A percentile compares a stretch with the other conserved stretches of the same genome.
Evolutionary conservation across 805 yeast genomes (phyloP).

Genomic region (Kluyveromyces aestuarii): DNA sequence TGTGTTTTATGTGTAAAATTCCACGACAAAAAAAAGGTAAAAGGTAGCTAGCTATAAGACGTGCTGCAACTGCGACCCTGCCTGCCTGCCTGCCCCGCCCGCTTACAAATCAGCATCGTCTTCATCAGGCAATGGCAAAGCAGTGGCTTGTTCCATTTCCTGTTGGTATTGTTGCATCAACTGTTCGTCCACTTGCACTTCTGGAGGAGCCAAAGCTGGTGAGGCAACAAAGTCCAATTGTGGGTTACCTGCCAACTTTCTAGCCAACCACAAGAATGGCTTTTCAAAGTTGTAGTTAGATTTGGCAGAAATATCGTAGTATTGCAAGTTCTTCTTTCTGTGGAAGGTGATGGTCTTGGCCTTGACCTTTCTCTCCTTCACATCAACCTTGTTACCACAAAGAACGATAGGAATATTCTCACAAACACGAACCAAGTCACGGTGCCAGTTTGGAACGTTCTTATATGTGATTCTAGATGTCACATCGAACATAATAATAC

Average conservation of each 20-base stretch:
- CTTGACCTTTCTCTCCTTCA: slow-evolving; percentile 98
- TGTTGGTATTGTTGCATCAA: slow-evolving; percentile 98
- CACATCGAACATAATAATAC: slow-evolving; percentile 99
- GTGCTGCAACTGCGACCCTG: slow-evolving; percentile 1
- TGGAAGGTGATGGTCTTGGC: slow-evolving; percentile 99
- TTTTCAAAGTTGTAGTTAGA: slow-evolving; percentile 99
- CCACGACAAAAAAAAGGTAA: not conserved
- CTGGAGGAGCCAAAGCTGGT: slow-evolving; percentile 99
- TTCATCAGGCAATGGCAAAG: slow-evolving; percentile 99
- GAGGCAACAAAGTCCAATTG: slow-evolving; percentile 97
- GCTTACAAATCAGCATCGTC: slow-evolving; percentile 96
- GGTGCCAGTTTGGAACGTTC: slow-evolving; percentile 99
- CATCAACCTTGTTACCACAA: slow-evolving; percentile 99
- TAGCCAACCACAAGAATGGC: slow-evolving; percentile 99
- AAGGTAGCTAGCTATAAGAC: not conserved
- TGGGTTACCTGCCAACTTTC: slow-evolving; percentile 97
- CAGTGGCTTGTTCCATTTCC: slow-evolving; percentile 99
- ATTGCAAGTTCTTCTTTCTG: slow-evolving; percentile 99
- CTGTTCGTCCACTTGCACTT: slow-evolving; percentile 92
- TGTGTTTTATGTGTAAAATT: too few species aligned
- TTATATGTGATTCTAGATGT: slow-evolving; percentile 99
- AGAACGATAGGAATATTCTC: slow-evolving; percentile 98
- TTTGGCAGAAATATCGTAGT: slow-evolving; percentile 99
- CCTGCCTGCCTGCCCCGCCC: slow-evolving; percentile 34
- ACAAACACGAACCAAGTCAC: slow-evolving; percentile 98